Evolutionary conservation across 2,329 filamentous ascomycete genomes (phyloP), one percentile per base, ranked within the genome.

Genomic region (Verruconis gallopava): DNA sequence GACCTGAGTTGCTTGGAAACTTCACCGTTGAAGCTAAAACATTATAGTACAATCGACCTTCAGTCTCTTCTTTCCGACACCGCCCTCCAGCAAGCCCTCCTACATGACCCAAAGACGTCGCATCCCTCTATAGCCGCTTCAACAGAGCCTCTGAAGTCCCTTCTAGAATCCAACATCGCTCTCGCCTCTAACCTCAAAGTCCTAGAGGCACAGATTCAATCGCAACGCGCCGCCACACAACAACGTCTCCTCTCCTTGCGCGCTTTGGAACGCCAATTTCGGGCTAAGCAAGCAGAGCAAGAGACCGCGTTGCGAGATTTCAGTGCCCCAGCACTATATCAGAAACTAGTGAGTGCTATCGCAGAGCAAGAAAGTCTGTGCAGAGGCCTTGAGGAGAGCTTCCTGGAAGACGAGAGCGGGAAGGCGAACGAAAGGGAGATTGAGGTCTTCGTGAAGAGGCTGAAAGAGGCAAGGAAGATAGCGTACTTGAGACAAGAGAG

Each of bases 241-340:
- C 80, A 85, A 3, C 80, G 88, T 45, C 74, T 96, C 0, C 71
- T 96, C 1, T 73, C 84, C 9, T 76, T 91, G 17, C 83, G 89
- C 53, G 83, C 84, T 1, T 73, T 95, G 13, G 91, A 96, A 63
- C 76, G 88, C n/a, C 81, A 89, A 54, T 96, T 91, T 84, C 77
- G 80, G 43, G 75, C 82, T 50, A 93, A 91, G 60, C 85, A 96
- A 60, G 71, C 75, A 1, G 85, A 91, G 52, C 91, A 94, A 73
- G 91, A 96, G 58, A 71, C 76, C 40, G 85, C 84, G 4, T 66
- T 96, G 46, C 75, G 77, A 25, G 83, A 84, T 1, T 96, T 93
- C 64, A 83, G 84, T 19, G 86, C 89, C 0, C 81, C 85, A 34
- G 81, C 83, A 34, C 67, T 96, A 53, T 95, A 96, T 56, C 82